These are phyloP conservation scores for Nicotiana rustica DNA, from an alignment of 305 asterid genomes.

Conservation along the genomic window DNA sequence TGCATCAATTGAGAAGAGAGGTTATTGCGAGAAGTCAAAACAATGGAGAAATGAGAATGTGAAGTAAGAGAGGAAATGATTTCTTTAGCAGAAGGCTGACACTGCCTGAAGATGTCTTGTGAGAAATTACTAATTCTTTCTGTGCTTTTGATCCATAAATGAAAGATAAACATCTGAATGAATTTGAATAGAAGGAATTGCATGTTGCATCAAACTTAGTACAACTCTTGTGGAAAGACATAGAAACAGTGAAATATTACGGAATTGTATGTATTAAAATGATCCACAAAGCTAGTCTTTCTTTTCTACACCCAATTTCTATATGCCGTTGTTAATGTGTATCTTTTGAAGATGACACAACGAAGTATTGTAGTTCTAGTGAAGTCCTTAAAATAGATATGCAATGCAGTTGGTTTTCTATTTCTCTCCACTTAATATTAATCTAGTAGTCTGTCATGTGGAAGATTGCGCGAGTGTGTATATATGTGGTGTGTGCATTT, in stretches of 20 bases:
- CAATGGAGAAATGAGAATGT: background rate
- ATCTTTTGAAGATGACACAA: slow-evolving; percentile 12
- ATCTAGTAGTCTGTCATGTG: background rate
- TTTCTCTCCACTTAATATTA: background rate
- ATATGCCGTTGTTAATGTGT: background rate
- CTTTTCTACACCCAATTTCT: slow-evolving; percentile 7
- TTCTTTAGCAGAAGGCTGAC: background rate
- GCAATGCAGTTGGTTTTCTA: background rate
- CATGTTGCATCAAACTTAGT: background rate
- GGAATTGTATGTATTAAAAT: background rate
- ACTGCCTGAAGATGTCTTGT: slow-evolving; percentile 28
- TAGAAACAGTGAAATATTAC: slow-evolving; percentile 8
- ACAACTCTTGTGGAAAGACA: slow-evolving; percentile 16
- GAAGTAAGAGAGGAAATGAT: slow-evolving; percentile 4
- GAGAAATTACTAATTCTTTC: slow-evolving; percentile 17
- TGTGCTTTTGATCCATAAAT: slow-evolving; percentile 16
- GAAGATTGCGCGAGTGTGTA: background rate
- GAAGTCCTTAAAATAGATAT: background rate
- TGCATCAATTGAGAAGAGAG: slow-evolving; percentile 26
- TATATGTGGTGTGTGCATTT: background rate
- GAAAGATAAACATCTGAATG: slow-evolving; percentile 22
- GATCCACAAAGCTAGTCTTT: background rate
- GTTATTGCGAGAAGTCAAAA: slow-evolving; percentile 22
- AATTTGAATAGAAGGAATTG: slow-evolving; percentile 7
- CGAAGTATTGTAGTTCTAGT: background rate